Evolutionary conservation across 1,284 basidiomycete genomes (phyloP), one percentile per base, ranked within the genome.

Genomic region (Thelephora terrestris): DNA sequence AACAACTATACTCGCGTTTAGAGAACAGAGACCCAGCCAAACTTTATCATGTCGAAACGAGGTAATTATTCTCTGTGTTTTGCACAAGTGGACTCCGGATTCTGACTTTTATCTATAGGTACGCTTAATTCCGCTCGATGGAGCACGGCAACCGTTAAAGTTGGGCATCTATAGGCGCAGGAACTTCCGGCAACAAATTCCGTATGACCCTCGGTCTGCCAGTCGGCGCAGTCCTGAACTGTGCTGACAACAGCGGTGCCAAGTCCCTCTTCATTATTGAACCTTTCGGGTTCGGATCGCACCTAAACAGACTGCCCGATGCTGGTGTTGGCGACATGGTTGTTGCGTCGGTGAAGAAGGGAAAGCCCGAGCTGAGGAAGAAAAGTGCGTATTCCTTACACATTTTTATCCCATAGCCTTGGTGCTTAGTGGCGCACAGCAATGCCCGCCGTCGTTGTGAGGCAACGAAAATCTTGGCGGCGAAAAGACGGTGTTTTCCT

Each of bases 301-400:
- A 88, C 66, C 81, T 99, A 49, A 98, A 99, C 83, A 81, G 96
- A 73, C 80, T 99, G 55, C 95, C 95, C 56, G 95, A 96, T 68
- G 94, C 95, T 60, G 88, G 93, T 75, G 93, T 96, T 55, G 95
- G 95, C 62, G 93, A 96, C 72, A 98, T 98, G 94, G 87, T 98
- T 61, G 93, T 99, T 62, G 93, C 93, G 54, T 93, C 90, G 52
- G 96, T 99, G 65, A 99, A 99, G 84, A 99, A 99, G 83, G 95
- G 95, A 70, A 99, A 99, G 79, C 96, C 96, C 47, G 95, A 99
- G 73, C 74, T 99, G 65, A 84, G 95, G 71, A 99, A 99, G 81
- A 99, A 99, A 81, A 95, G 91, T 94, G 69, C 65, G 89, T 73
- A 43, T 47, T 32, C 43, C 37, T 38, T 46, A 62, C 24, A 48